phyloP scores from a whole-genome alignment of 2,329 filamentous ascomycete genomes.

The Pseudogymnoascus sp. region DNA sequence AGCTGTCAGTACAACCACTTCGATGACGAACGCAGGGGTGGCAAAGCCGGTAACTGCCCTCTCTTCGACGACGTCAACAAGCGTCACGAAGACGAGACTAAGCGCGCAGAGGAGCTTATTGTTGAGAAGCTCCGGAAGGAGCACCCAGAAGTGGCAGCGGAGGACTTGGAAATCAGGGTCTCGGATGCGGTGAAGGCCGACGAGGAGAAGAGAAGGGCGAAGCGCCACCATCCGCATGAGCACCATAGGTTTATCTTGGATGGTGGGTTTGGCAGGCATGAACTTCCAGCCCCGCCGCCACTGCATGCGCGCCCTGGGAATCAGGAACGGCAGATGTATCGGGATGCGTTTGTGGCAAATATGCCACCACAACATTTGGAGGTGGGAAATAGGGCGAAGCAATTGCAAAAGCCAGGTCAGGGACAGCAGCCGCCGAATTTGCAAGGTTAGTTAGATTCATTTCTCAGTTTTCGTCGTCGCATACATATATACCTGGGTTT shows the following conservation, averaged over 20 bases:
- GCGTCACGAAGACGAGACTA: conserved; percentile 57
- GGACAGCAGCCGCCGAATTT: neutral
- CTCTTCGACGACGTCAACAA: conserved; percentile 56
- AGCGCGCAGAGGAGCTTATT: conserved; percentile 51
- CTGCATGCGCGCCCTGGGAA: neutral
- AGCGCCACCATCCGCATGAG: neutral
- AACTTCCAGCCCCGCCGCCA: no score
- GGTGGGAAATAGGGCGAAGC: neutral
- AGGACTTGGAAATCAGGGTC: conserved; percentile 51
- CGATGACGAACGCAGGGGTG: conserved; percentile 42
- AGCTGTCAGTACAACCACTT: conserved; percentile 66
- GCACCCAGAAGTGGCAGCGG: conserved; percentile 53
- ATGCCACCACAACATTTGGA: neutral
- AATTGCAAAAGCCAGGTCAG: neutral
- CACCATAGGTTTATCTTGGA: neutral
- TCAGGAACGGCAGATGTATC: neutral
- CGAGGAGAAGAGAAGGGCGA: conserved; percentile 27
- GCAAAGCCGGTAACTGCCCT: conserved; percentile 52
- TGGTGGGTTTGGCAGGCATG: neutral
- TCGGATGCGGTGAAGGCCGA: conserved; percentile 46
- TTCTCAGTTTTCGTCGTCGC: neutral
- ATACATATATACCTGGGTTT: no score
- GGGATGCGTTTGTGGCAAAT: neutral
- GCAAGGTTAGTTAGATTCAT: neutral
- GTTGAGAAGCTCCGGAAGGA: conserved; percentile 48